phyloP scores from a whole-genome alignment of 2,329 filamentous ascomycete genomes.

The Rhynchosporium agropyri region DNA sequence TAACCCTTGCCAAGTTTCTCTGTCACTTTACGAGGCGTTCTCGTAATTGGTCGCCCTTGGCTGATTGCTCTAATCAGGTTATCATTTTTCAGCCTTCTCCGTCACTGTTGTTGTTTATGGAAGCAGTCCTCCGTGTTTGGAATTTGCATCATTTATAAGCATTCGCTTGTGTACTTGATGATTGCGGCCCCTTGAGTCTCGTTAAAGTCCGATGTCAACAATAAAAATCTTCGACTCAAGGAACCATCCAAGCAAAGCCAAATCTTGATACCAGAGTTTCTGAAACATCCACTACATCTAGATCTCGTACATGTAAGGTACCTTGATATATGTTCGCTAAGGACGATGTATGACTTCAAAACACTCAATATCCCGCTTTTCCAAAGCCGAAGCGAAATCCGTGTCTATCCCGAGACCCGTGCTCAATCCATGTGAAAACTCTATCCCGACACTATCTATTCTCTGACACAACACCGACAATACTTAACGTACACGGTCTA shows the following conservation, averaged over 20 bases:
- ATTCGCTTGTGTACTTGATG: not conserved
- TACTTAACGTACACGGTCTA: slow-evolving; percentile 35
- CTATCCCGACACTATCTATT: slow-evolving; percentile 29
- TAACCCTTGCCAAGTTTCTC: not conserved
- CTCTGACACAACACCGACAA: slow-evolving; percentile 37
- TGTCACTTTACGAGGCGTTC: not conserved
- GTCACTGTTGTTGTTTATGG: slow-evolving; percentile 19
- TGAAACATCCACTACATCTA: slow-evolving; percentile 5
- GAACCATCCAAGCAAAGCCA: not conserved
- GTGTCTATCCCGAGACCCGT: slow-evolving; percentile 8
- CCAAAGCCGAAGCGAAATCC: slow-evolving; percentile 16
- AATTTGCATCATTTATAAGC: slow-evolving; percentile 11
- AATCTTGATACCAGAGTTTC: slow-evolving; percentile 5
- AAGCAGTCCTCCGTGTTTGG: slow-evolving; percentile 15
- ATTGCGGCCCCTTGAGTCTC: not conserved
- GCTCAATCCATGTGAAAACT: slow-evolving; percentile 24
- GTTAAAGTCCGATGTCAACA: slow-evolving; percentile 7
- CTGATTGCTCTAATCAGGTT: slow-evolving; percentile 15
- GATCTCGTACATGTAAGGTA: not conserved
- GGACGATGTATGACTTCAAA: not conserved
- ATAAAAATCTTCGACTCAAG: not conserved
- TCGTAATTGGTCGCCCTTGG: slow-evolving; percentile 23
- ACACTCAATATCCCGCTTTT: not conserved
- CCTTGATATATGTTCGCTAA: slow-evolving; percentile 6
- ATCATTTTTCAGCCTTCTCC: slow-evolving; percentile 29